Evolutionary conservation across 1,139 yeast genomes (phyloP).

Genomic region (Citeromyces hawaiiensis): DNA sequence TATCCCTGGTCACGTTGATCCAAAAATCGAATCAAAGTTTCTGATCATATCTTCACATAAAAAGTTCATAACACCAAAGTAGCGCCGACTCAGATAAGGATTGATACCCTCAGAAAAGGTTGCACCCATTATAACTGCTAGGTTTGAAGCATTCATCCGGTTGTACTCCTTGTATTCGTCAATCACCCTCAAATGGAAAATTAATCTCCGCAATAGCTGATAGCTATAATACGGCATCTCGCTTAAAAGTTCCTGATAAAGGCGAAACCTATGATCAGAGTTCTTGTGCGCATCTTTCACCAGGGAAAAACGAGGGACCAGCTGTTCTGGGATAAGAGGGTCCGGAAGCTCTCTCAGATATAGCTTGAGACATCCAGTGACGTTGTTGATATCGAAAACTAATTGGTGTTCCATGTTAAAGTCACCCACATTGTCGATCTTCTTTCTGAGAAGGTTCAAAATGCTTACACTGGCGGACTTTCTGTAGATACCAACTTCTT

Average conservation of each 20-base stretch:
- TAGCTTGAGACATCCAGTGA: slow-evolving; percentile 82
- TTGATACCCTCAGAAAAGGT: slow-evolving; percentile 46
- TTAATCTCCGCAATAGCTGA: slow-evolving; percentile 50
- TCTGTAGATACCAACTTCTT: slow-evolving; percentile 87
- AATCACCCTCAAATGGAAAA: slow-evolving; percentile 49
- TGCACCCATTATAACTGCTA: slow-evolving; percentile 50
- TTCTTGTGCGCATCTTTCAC: slow-evolving; percentile 22
- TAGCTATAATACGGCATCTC: slow-evolving; percentile 54
- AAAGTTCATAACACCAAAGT: slow-evolving; percentile 43
- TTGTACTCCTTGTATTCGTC: slow-evolving; percentile 27
- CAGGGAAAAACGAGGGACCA: slow-evolving; percentile 35
- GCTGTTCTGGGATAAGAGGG: slow-evolving; percentile 54
- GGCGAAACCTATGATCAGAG: slow-evolving; percentile 18
- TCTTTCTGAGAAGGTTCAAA: slow-evolving; percentile 52
- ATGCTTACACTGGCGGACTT: slow-evolving; percentile 83
- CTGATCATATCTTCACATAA: slow-evolving; percentile 35
- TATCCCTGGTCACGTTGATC: not conserved
- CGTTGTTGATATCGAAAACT: slow-evolving; percentile 74
- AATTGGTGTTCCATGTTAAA: slow-evolving; percentile 55
- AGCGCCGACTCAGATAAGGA: slow-evolving; percentile 32
- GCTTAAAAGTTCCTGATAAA: slow-evolving; percentile 30
- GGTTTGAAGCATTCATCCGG: slow-evolving; percentile 40
- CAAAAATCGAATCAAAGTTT: slow-evolving; percentile 26
- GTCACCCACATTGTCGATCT: slow-evolving; percentile 62
- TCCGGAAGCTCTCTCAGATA: slow-evolving; percentile 85